Evolutionary conservation across 495 filamentous ascomycete species (phyloP), one percentile per base, ranked within the genome.

Genomic region (Trichoderma asperelloides): DNA sequence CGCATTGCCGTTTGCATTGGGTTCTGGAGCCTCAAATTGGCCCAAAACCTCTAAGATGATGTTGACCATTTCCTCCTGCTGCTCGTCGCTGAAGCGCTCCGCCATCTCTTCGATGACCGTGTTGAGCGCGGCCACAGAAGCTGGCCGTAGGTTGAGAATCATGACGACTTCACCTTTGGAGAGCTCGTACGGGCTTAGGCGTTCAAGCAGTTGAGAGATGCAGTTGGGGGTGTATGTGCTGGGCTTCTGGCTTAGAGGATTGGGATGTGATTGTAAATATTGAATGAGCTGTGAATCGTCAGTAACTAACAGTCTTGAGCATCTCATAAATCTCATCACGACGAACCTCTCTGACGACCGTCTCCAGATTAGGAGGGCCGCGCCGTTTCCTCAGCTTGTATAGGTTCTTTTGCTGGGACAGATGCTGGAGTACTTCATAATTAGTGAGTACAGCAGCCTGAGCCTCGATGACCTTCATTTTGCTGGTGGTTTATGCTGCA

Each of bases 381-480:
- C 77, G 73, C 30, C 79, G 77, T 55, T 77, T 76, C 37, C 75
- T 68, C 64, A 78, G 76, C 64, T 81, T 77, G 28, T 75, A 68
- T 63, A 72, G 71, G 27, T 70, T 71, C 69, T 78, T 75, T 30
- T 69, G 70, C 55, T 83, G 75, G n/a, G 69, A 67, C 63, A 83
- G 69, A 69, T 80, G 80, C 63, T 76, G 73, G 71, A 81, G 80
- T 62, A 81, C 79, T 70, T 83, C 81, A 68, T 78, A 77, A 69
- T 83, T 83, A 67, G 80, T 75, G 65, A 83, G 66, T 2, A 81
- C 72, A 15, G 77, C 79, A 16, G 73, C 76, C 65, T 83, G 80
- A 1, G 79, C 70, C 69, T 82, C 79, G 62, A 82, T 68, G 68
- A 83, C 76, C 73, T 82, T 83, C 81, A 83, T 83, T 67, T 62